These are phyloP conservation scores for Fistulina hepatica DNA, from an alignment of 1,284 basidiomycete genomes.

Conservation along the genomic window DNA sequence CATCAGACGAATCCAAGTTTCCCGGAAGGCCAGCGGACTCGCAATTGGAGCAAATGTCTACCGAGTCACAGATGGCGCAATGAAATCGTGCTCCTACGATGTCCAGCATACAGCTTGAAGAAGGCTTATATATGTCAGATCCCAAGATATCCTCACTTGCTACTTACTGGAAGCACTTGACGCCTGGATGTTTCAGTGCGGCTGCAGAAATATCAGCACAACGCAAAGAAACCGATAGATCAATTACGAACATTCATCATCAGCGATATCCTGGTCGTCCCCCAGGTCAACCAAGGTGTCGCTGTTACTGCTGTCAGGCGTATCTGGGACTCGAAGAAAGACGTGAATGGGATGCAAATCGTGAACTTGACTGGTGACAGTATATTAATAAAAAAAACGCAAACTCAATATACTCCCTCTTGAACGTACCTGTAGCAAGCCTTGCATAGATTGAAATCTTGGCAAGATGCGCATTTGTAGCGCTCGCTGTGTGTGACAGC, in stretches of 20 bases:
- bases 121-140: constrained; percentile 5
- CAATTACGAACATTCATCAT: constrained; percentile 49
- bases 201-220: constrained; percentile 3
- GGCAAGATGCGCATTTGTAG: constrained; percentile 78
- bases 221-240: too few relatives aligned
- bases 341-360: constrained; percentile 83
- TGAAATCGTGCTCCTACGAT: constrained; percentile 87
- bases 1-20: constrained; percentile 63
- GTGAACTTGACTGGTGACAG: constrained; percentile 54
- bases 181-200: constrained; percentile 60
- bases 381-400: constrained; percentile 6
- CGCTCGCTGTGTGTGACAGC: constrained; percentile 48
- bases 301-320: constrained; percentile 21
- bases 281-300: neutral
- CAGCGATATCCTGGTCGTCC: constrained; percentile 27
- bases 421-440: constrained; percentile 60
- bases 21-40: constrained; percentile 77
- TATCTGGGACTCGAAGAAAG: constrained; percentile 72
- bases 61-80: constrained; percentile 74
- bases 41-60: constrained; percentile 84
- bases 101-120: constrained; percentile 70
- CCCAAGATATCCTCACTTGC: constrained; percentile 1
- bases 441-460: constrained; percentile 69
- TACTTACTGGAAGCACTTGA: constrained; percentile 73
- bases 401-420: too few relatives aligned